Evolutionary conservation across 345 rosid genomes (phyloP).

Genomic region (Rhizophora mangle): DNA sequence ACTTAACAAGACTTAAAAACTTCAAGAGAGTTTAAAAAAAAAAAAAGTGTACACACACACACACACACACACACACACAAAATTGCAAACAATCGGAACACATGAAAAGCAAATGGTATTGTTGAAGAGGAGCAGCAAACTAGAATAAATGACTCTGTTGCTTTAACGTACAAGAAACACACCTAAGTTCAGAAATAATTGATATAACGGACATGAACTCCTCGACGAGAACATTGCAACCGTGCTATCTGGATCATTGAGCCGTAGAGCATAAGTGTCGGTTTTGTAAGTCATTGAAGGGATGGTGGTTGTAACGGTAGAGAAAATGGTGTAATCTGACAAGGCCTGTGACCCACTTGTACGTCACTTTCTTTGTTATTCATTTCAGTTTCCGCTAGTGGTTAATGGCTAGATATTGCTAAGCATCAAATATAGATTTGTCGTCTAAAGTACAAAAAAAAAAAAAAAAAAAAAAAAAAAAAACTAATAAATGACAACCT

Average conservation of each 20-base stretch:
- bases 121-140: background rate
- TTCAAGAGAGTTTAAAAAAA: too few relatives aligned
- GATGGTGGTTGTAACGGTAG: constrained; percentile 14
- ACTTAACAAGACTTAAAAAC: too few relatives aligned
- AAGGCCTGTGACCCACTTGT: constrained; percentile 8
- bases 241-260: background rate
- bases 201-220: background rate
- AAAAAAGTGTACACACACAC: too few relatives aligned
- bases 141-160: background rate
- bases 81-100: background rate
- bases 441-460: too few relatives aligned
- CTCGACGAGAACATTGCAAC: background rate
- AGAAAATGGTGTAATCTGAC: background rate
- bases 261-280: background rate
- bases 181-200: background rate
- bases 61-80: too few relatives aligned
- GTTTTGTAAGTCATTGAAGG: background rate
- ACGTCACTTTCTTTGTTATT: constrained; percentile 1
- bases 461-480: too few relatives aligned
- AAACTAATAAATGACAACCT: too few relatives aligned
- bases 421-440: background rate
- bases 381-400: background rate
- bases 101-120: background rate
- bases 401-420: background rate
- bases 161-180: background rate